Evolutionary conservation across 345 rosid genomes (phyloP).

Genomic region (Aquilaria malaccensis): DNA sequence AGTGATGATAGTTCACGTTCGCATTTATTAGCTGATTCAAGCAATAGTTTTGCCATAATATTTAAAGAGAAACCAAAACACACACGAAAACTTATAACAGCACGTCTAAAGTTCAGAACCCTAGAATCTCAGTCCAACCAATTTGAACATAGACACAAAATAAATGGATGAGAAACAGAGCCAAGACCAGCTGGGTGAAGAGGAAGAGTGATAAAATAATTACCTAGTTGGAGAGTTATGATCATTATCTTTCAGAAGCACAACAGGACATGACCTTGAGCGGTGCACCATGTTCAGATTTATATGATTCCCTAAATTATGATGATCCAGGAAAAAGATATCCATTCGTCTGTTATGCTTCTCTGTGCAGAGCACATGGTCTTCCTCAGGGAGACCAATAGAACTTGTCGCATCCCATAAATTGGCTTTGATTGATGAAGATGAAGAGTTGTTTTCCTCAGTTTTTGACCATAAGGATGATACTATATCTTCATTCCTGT

Average conservation of each 20-base stretch:
- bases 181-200: no score
- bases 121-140: background rate
- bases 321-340: conserved; percentile 45
- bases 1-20: no score
- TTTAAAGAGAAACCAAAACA: background rate
- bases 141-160: background rate
- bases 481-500: conserved; percentile 13
- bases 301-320: conserved; percentile 18
- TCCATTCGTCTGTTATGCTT: conserved; percentile 42
- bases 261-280: conserved; percentile 59
- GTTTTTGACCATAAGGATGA: conserved; percentile 17
- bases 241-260: conserved; percentile 58
- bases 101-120: background rate
- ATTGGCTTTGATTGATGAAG: conserved; percentile 14
- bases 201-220: conserved; percentile 14
- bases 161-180: background rate
- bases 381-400: conserved; percentile 52
- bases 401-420: conserved; percentile 59
- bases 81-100: conserved; percentile 4
- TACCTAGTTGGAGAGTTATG: conserved; percentile 43
- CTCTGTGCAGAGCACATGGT: conserved; percentile 54
- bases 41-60: background rate
- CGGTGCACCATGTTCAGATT: conserved; percentile 29
- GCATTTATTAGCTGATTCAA: no score
- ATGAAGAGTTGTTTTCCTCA: conserved; percentile 13